Base-by-base conservation (phyloP, 1,139 yeast genomes). In the Candida buenavistaensis region DNA sequence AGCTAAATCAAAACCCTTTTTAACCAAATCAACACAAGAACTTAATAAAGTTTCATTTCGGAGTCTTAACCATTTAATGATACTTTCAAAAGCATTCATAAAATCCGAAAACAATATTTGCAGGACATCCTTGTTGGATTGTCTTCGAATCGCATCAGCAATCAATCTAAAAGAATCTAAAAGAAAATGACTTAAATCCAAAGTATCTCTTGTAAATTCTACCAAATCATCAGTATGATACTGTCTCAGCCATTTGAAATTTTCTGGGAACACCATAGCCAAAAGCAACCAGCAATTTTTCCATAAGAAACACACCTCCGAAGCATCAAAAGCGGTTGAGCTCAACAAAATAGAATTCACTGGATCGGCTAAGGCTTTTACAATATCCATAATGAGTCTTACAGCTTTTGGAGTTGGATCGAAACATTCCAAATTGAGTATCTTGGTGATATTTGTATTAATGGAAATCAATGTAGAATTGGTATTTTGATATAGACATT, bases 151-250 rank as follows among this genome's bases (percentile, higher is more conserved):
- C 16, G 62, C 52, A 26, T 63, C 71, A 6, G 65, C 72, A 29
- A 87, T 63, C 8, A 75, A 62, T 38, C 84, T 67, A 50, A 76
- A 84, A 3, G 90, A 78, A 39, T 76, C 82, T 13, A 90, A 58
- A 26, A 90, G 61, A 2, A 71, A 61, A 44, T 82, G 82, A 46
- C 96, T 82, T 32, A 86, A 68, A 46, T 90, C 97, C 35, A 89
- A 67, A 0, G 88, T 82, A 55, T 89, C 96, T 54, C 95, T 77
- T 12, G 96, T 86, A 47, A 88, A 89, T 43, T 86, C 94, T 32
- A 83, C 72, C 52, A 87, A 66, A 33, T 74, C 74, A 0, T 71
- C 70, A 23, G 78, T 67, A 30, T 75, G 77, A 50, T 80, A 82
- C 25, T 65, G 61, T 4, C 68, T 56, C 0, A 95, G 88, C 97